A percentile compares a stretch with the other conserved stretches of the same genome.
Conservation (phyloP, 139 green algal species). For the Eudorina sp. region DNA sequence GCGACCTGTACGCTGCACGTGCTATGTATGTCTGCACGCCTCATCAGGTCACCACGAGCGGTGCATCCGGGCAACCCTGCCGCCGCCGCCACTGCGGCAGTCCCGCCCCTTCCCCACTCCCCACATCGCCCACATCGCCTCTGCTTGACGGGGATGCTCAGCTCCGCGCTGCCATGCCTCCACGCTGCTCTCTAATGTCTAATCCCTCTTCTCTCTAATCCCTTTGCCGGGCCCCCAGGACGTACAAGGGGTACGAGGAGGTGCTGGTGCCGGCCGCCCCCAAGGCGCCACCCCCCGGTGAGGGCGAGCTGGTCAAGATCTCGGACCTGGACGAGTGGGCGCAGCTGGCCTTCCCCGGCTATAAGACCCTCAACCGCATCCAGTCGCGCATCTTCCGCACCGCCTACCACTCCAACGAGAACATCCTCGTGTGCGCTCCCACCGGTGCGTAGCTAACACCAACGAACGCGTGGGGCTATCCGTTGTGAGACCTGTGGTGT, state of each 20-base stretch:
- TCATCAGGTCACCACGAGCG: too few species aligned
- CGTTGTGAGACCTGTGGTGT: too few species aligned
- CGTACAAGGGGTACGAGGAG: constrained; percentile 92
- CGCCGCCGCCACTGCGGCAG: too few species aligned
- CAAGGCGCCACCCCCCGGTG: constrained; percentile 45
- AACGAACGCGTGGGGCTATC: too few species aligned
- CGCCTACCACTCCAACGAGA: constrained; percentile 90
- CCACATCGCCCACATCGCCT: too few species aligned
- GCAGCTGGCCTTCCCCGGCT: constrained; percentile 85
- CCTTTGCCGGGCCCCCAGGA: constrained; percentile 59
- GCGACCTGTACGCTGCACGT: too few species aligned
- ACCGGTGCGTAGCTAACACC: constrained; percentile 72
- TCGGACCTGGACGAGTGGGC: constrained; percentile 85
- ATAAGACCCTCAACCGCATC: constrained; percentile 96
- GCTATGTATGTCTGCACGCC: too few species aligned
- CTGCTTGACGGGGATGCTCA: too few species aligned
- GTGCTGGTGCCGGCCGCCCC: constrained; percentile 83
- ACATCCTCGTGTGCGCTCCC: constrained; percentile 91
- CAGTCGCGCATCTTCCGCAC: constrained; percentile 90
- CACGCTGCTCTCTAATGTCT: too few species aligned
- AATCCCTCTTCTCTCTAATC: not conserved
- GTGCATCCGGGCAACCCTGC: too few species aligned
- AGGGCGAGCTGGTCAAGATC: constrained; percentile 81
- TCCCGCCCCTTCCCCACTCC: too few species aligned
- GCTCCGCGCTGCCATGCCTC: too few species aligned